Percentiles rank a stretch among this genome's conserved stretches.
These are phyloP conservation scores for Uromyces viciae-fabae DNA, from an alignment of 1,284 basidiomycete species.

Conservation along the genomic window DNA sequence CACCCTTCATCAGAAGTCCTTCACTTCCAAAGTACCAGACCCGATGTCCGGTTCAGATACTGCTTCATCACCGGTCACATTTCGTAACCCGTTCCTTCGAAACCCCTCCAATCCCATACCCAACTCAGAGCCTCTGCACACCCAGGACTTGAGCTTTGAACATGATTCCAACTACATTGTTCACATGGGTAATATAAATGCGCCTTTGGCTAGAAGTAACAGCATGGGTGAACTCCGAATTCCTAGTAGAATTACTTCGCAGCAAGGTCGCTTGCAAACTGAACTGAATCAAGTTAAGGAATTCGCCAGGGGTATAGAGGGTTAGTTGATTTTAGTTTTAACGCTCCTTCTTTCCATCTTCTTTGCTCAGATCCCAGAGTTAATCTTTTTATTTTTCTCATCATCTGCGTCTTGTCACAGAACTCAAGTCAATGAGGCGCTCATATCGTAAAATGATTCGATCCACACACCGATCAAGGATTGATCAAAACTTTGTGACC, in stretches of 20 bases:
- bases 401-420: too few relatives aligned
- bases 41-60: not conserved
- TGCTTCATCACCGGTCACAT: not conserved
- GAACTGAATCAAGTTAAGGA: conserved; percentile 44
- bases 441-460: conserved; percentile 34
- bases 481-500: not conserved
- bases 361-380: not conserved
- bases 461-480: not conserved
- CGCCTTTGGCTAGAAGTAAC: conserved; percentile 32
- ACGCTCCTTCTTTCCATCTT: not conserved
- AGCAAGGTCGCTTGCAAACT: conserved; percentile 34
- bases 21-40: not conserved
- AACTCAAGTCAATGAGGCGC: conserved; percentile 36
- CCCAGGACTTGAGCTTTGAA: not conserved
- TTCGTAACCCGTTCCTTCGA: not conserved
- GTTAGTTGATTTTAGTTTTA: not conserved
- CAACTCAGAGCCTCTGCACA: conserved; percentile 20
- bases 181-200: not conserved
- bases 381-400: not conserved
- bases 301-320: conserved; percentile 42
- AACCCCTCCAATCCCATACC: not conserved
- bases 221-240: conserved; percentile 45
- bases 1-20: not conserved
- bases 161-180: conserved; percentile 6
- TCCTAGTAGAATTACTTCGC: conserved; percentile 38